A percentile compares a stretch with the other conserved stretches of the same genome.
Conservation (phyloP, 1,284 basidiomycete genomes). For the Tilletia walkeri region DNA sequence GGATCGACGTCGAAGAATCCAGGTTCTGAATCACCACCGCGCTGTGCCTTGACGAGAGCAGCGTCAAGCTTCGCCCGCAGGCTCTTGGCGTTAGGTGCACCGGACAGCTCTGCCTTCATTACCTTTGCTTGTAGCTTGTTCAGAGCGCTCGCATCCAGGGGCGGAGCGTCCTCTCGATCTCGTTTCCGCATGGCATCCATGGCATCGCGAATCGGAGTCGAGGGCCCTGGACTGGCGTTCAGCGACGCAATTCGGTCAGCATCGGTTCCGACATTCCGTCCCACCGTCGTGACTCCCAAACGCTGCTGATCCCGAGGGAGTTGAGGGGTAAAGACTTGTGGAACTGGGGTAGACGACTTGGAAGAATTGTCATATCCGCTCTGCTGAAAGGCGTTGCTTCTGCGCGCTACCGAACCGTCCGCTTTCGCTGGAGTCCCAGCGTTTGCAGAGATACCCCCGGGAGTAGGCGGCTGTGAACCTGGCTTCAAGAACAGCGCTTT, state of each 20-base stretch:
- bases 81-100: slow-evolving; percentile 67
- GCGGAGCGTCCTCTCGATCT: slow-evolving; percentile 15
- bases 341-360: slow-evolving; percentile 8
- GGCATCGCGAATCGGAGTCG: neutral
- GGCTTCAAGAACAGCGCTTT: slow-evolving; percentile 1
- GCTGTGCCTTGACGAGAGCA: slow-evolving; percentile 61
- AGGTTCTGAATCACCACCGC: slow-evolving; percentile 50
- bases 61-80: slow-evolving; percentile 81
- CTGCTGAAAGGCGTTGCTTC: neutral
- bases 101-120: slow-evolving; percentile 82
- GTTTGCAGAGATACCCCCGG: neutral
- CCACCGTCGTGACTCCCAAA: neutral
- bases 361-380: slow-evolving; percentile 1
- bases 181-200: slow-evolving; percentile 1
- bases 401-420: neutral
- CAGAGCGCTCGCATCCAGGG: slow-evolving; percentile 63
- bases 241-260: neutral
- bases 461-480: slow-evolving; percentile 8
- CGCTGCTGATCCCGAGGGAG: neutral
- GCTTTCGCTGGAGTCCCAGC: neutral
- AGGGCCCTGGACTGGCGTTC: neutral
- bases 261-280: too few relatives aligned
- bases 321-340: slow-evolving; percentile 9
- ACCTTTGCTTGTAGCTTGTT: slow-evolving; percentile 93
- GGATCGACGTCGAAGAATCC: slow-evolving; percentile 26